Conservation (phyloP, 75 land plant genomes). For the Sequoiadendron giganteum region DNA sequence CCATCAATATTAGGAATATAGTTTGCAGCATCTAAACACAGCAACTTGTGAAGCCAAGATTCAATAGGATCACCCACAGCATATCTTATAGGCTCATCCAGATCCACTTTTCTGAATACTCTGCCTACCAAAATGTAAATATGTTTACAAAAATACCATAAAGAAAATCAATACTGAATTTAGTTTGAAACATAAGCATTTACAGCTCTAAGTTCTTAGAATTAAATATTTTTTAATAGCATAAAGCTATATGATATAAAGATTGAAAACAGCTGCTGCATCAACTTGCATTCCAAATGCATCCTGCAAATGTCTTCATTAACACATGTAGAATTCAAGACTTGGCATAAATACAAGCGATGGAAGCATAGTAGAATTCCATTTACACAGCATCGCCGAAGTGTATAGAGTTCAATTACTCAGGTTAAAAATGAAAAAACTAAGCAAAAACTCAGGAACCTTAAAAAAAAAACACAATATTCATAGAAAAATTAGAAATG, state of each 20-base stretch:
- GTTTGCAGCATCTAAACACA: slow-evolving; percentile 93
- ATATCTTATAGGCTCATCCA: slow-evolving; percentile 94
- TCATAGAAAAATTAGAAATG: no score
- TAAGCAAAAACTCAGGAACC: no score
- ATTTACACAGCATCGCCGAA: no score
- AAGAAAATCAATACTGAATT: neutral
- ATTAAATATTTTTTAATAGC: neutral
- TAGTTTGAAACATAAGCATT: neutral
- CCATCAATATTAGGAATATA: slow-evolving; percentile 66
- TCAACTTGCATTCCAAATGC: neutral
- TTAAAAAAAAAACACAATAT: no score
- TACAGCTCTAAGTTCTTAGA: neutral
- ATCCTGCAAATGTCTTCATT: neutral
- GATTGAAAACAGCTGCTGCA: neutral
- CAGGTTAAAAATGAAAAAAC: no score
- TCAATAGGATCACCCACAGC: slow-evolving; percentile 92
- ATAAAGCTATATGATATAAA: neutral
- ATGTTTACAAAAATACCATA: neutral
- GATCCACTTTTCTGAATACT: slow-evolving; percentile 77
- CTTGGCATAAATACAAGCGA: neutral
- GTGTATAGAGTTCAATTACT: no score
- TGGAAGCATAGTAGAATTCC: no score
- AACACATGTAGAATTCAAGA: neutral
- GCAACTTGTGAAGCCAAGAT: slow-evolving; percentile 86
- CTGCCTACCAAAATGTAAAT: slow-evolving; percentile 48